A percentile compares a stretch with the other conserved stretches of the same genome.
Evolutionary conservation across 2,329 filamentous ascomycete species (phyloP).

Genomic region (Rutstroemia sydowiana): DNA sequence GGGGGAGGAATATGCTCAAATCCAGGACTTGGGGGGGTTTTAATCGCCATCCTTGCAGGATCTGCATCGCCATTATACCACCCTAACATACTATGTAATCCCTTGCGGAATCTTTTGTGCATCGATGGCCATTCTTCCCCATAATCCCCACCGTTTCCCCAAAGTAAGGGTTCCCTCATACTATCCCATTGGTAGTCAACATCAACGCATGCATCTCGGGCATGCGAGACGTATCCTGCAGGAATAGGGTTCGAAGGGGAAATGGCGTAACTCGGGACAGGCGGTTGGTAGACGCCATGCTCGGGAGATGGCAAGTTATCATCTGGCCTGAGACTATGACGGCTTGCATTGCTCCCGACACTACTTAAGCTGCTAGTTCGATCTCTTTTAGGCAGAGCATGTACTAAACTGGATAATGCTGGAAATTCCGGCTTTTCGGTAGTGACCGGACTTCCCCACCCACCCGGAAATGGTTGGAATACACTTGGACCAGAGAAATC

Average conservation of each 20-base stretch:
- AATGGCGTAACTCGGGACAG: slow-evolving; percentile 75
- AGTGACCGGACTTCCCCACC: slow-evolving; percentile 29
- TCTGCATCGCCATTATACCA: slow-evolving; percentile 65
- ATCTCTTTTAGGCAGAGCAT: slow-evolving; percentile 26
- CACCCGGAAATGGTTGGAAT: slow-evolving; percentile 32
- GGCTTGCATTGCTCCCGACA: slow-evolving; percentile 23
- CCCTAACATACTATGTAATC: slow-evolving; percentile 68
- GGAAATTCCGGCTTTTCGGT: slow-evolving; percentile 22
- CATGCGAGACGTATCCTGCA: slow-evolving; percentile 80
- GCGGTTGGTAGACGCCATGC: slow-evolving; percentile 58
- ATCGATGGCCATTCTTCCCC: slow-evolving; percentile 95
- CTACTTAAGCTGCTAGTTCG: slow-evolving; percentile 30
- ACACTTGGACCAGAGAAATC: slow-evolving; percentile 25
- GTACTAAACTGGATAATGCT: slow-evolving; percentile 21
- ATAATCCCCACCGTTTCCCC: slow-evolving; percentile 81
- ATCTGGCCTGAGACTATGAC: slow-evolving; percentile 13
- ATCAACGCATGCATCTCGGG: slow-evolving; percentile 74
- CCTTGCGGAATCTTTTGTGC: slow-evolving; percentile 82
- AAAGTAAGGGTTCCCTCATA: slow-evolving; percentile 66
- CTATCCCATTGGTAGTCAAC: slow-evolving; percentile 98
- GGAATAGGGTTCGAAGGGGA: slow-evolving; percentile 77
- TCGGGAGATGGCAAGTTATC: slow-evolving; percentile 16
- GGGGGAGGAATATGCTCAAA: slow-evolving; percentile 22
- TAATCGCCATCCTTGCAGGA: slow-evolving; percentile 45
- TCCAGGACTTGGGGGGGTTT: slow-evolving; percentile 33